phyloP scores from a whole-genome alignment of 2,329 filamentous ascomycete genomes.

The Drechslerella coelobrocha region DNA sequence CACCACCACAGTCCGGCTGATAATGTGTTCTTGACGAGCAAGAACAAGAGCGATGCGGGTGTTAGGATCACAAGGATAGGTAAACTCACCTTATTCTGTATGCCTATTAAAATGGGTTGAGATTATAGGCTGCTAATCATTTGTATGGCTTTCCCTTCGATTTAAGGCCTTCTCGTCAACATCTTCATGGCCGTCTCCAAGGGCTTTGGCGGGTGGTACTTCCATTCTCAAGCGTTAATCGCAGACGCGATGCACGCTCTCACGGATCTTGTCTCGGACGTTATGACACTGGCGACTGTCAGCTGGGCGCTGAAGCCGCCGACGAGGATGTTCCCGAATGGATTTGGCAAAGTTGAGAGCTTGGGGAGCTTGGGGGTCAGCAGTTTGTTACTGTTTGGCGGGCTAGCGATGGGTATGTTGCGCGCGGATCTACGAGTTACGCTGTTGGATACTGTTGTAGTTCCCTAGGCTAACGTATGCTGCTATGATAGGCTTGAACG shows the following conservation, averaged over 20 bases:
- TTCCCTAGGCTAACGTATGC: conserved; percentile 9
- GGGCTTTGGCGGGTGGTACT: conserved; percentile 87
- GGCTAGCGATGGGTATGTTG: conserved; percentile 78
- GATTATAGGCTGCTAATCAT: background rate
- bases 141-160: background rate
- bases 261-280: conserved; percentile 91
- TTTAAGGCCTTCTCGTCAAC: conserved; percentile 82
- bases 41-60: conserved; percentile 87
- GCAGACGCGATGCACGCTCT: conserved; percentile 96
- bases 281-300: conserved; percentile 91
- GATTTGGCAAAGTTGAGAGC: conserved; percentile 98
- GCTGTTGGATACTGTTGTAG: background rate
- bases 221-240: conserved; percentile 87
- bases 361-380: conserved; percentile 92
- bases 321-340: conserved; percentile 80
- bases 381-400: conserved; percentile 84
- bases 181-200: conserved; percentile 93
- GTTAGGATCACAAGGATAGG: conserved; percentile 86
- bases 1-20: conserved; percentile 81
- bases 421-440: too few relatives aligned
- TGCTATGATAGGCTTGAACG: conserved; percentile 18
- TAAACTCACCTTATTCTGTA: background rate
- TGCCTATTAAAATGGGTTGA: background rate
- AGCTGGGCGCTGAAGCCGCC: conserved; percentile 90
- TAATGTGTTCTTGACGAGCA: conserved; percentile 79